These are phyloP conservation scores for Phytophthora meadii DNA, from an alignment of 352 stramenopile species.

Conservation along the genomic window DNA sequence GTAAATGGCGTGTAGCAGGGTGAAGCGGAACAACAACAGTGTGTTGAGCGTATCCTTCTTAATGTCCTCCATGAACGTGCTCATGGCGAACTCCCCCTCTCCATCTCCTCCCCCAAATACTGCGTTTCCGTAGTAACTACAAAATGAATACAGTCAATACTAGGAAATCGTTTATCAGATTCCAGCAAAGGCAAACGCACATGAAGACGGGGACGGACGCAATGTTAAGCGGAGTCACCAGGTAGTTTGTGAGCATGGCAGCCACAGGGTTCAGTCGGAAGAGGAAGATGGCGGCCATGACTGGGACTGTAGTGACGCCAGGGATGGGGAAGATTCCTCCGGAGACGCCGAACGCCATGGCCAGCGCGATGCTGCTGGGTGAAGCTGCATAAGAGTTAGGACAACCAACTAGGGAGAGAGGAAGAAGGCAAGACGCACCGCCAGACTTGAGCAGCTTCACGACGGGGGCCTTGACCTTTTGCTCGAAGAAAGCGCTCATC, in stretches of 20 bases:
- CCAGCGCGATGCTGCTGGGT: constrained; percentile 72
- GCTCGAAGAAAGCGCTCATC: constrained; percentile 60
- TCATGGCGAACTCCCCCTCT: constrained; percentile 70
- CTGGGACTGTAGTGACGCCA: constrained; percentile 72
- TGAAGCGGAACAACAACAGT: constrained; percentile 82
- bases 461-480: constrained; percentile 76
- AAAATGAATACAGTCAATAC: neutral
- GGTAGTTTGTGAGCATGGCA: constrained; percentile 86
- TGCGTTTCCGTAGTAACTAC: constrained; percentile 68
- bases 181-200: constrained; percentile 37
- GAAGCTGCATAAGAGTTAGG: constrained; percentile 56
- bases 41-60: constrained; percentile 80
- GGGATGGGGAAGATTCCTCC: constrained; percentile 84
- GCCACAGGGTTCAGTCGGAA: constrained; percentile 84
- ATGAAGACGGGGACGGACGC: constrained; percentile 81
- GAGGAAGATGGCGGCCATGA: constrained; percentile 80
- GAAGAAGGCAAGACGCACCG: constrained; percentile 34
- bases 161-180: neutral
- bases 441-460: constrained; percentile 80
- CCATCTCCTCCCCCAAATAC: constrained; percentile 53
- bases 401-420: neutral
- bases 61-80: constrained; percentile 72
- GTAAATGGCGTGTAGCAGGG: constrained; percentile 80
- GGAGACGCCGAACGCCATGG: constrained; percentile 82
- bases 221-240: constrained; percentile 82